Evolutionary conservation across 495 filamentous ascomycete species (phyloP).

Genomic region (Arthonia radiata): DNA sequence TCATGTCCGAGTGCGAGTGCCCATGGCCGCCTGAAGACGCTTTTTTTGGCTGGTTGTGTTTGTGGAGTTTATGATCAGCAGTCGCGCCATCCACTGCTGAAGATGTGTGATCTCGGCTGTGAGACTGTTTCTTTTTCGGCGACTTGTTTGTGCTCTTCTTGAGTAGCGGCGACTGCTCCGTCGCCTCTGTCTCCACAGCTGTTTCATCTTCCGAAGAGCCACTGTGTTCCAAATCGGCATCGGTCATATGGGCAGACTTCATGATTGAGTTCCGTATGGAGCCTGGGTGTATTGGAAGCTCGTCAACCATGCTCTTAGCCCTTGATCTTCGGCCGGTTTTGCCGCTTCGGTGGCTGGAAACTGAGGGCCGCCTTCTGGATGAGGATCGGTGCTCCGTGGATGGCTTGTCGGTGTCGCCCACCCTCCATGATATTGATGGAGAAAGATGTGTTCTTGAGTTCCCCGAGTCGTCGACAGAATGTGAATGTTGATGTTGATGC

Average conservation of each 20-base stretch:
- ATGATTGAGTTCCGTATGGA: conserved; percentile 83
- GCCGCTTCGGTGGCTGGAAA: conserved; percentile 1
- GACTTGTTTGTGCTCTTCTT: conserved; percentile 5
- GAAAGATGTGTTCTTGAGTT: too few species aligned
- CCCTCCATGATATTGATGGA: conserved; percentile 14
- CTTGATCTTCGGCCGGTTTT: conserved; percentile 13
- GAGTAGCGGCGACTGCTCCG: conserved; percentile 8
- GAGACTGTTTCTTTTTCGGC: conserved; percentile 1
- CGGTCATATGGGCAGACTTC: conserved; percentile 35
- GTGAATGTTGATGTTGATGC: too few species aligned
- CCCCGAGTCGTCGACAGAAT: too few species aligned
- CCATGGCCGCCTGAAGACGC: conserved; percentile 30
- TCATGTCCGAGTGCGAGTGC: conserved; percentile 68
- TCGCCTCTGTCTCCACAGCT: neutral
- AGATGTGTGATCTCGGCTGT: conserved; percentile 5
- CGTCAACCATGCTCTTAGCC: conserved; percentile 15
- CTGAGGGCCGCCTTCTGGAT: conserved; percentile 3
- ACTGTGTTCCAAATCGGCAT: conserved; percentile 25
- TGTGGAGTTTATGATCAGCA: conserved; percentile 36
- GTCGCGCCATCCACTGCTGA: conserved; percentile 4
- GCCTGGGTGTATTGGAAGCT: conserved; percentile 69
- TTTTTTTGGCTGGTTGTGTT: conserved; percentile 55
- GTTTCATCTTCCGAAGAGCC: conserved; percentile 5
- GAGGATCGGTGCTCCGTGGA: conserved; percentile 6
- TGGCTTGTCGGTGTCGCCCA: conserved; percentile 12